Evolutionary conservation across 164 flowering plant species (phyloP), one percentile per base, ranked within the genome.

Genomic region (Buxus sempervirens): DNA sequence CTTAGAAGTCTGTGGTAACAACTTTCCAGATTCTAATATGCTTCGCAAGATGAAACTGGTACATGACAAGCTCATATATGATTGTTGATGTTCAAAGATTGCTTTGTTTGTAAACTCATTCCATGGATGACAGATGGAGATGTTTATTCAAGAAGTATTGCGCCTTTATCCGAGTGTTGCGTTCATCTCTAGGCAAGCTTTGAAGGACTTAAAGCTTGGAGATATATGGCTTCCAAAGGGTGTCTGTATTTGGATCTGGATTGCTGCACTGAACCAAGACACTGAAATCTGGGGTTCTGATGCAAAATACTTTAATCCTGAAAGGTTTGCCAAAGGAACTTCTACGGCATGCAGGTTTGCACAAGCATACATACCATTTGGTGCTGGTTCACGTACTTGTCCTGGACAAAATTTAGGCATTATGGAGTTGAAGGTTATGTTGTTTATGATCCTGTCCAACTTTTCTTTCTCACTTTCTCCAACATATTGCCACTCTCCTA

Each of bases 1-100:
- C 24, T 73, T 76, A 21, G 73, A 79, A 63, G 27, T 77, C 5
- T 86, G 84, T 57, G 71, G 76, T 7, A 77, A 48, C 14, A 10
- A 64, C 8, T 9, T 69, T 23, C 85, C 79, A 0, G 75, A 81
- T 36, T 67, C 72, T 14, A 78, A 81, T 32, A 70, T 60, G 70
- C 79, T 87, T 26, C 72, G 80, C 16, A 74, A 28, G 32, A 73
- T 87, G 86, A 87, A 85, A 70, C 55, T 23, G 32, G 84, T 81
- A 76, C 3, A 45, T 45, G 18, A 45, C 38, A 32, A 32, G 5
- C 3, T 32, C 38, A 32, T n/a, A n/a, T n/a, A n/a, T n/a, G n/a
- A n/a, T 3, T 32, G 7, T 32, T 32, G 7, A 7, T 32, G 7
- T 32, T 32, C 7, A 7, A 32, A 32, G 38, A 3, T 32, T 32